Conservation (phyloP, 2,329 filamentous ascomycete species). For the Aspergillus unguis region DNA sequence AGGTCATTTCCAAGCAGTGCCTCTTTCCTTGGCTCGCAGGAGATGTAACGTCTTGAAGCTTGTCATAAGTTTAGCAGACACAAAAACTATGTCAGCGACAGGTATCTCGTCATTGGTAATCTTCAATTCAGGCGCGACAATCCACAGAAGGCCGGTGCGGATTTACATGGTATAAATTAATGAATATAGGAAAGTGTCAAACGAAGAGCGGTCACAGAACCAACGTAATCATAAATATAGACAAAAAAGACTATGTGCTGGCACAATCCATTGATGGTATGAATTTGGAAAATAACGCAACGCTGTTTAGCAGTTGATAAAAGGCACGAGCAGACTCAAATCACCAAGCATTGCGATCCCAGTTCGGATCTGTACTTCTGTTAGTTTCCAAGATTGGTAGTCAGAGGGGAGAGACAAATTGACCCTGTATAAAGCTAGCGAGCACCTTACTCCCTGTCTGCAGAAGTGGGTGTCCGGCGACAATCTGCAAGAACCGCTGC, state of each 20-base stretch:
- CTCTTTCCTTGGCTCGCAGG: too few species aligned
- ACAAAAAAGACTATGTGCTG: not conserved
- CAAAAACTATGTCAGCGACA: too few species aligned
- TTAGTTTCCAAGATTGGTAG: not conserved
- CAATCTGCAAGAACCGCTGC: slow-evolving; percentile 95
- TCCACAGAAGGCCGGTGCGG: not conserved
- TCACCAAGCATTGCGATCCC: slow-evolving; percentile 82
- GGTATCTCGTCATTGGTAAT: not conserved
- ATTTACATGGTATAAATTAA: not conserved
- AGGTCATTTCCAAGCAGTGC: too few species aligned
- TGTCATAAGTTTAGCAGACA: too few species aligned
- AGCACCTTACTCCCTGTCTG: slow-evolving; percentile 98
- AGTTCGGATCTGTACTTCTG: slow-evolving; percentile 51
- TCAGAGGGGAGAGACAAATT: slow-evolving; percentile 24
- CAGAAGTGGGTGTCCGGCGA: slow-evolving; percentile 90
- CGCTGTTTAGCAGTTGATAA: slow-evolving; percentile 1
- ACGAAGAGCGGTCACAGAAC: not conserved
- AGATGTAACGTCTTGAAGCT: too few species aligned
- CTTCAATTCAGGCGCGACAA: not conserved
- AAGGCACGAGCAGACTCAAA: not conserved
- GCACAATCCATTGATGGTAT: slow-evolving; percentile 2
- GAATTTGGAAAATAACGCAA: slow-evolving; percentile 2
- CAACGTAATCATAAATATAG: slow-evolving; percentile 2
- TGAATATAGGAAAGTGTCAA: not conserved
- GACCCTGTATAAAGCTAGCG: slow-evolving; percentile 94